Base-by-base conservation (phyloP, 1,284 basidiomycete genomes). In the Moesziomyces globuligerus region DNA sequence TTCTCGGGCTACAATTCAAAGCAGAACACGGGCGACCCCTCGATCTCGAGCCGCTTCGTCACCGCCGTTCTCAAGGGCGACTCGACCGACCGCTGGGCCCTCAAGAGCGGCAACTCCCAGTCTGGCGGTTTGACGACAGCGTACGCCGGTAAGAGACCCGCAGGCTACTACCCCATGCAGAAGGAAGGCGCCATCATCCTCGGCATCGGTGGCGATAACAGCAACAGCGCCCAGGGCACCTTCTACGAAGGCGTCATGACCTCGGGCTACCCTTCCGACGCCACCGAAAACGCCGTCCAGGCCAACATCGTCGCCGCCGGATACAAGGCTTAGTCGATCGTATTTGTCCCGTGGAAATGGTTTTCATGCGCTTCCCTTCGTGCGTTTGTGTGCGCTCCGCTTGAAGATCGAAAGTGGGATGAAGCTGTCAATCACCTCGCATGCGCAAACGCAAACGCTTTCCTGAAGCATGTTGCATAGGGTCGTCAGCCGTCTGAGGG, bases 221-320 rank as follows among this genome's bases (percentile, higher is more conserved):
- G 50, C 21, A 46, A 65, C 50, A 42, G 46, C 11, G 61, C 24
- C 3, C 50, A 58, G 28, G 61, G 55, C 0, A 65, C 61, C 4
- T 65, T 65, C 43, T 65, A 65, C 42, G 61, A 65, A 25, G 61
- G 55, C 26, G 54, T 54, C 20, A 49, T 65, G 46, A 65, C 61
- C 3, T 26, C 28, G 3, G 61, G 61, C 4, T 65, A 58, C 23
- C 61, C 61, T 2, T 34, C 34, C 4, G 61, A 65, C 15, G 43
- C 37, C 1, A 58, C 50, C 2, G 61, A 65, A 23, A 44, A 57
- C 18, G 49, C 50, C 1, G 61, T 65, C 13, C 61, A 65, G 55
- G 46, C 54, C 4, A 58, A 65, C 39, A 41, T 65, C 11, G 54
- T 65, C 13, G 54, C 45, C 29, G 61, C 61, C n/a, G 37, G 50